These are phyloP conservation scores for Candida corydali DNA, from an alignment of 805 yeast genomes.

Conservation along the genomic window DNA sequence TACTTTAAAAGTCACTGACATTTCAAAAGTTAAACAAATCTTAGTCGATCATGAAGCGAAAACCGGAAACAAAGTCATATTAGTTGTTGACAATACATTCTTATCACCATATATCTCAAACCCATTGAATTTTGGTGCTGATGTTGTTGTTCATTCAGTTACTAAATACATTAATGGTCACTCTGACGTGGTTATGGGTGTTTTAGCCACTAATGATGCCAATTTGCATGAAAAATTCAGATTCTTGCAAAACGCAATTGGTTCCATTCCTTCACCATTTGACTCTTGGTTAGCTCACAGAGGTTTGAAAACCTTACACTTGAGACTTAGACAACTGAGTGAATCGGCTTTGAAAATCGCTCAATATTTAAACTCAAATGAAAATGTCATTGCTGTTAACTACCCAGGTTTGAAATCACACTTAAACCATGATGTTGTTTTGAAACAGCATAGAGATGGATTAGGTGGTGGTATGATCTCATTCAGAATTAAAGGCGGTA, in stretches of 20 bases:
- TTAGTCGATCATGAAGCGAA: slow-evolving; percentile 43
- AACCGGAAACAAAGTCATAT: slow-evolving; percentile 48
- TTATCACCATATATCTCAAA: slow-evolving; percentile 82
- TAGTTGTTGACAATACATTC: slow-evolving; percentile 87
- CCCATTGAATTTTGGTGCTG: slow-evolving; percentile 82
- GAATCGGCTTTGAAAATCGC: slow-evolving; percentile 66
- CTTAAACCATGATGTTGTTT: slow-evolving; percentile 57
- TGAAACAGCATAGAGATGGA: slow-evolving; percentile 74
- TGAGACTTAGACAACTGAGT: slow-evolving; percentile 71
- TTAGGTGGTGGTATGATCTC: slow-evolving; percentile 93
- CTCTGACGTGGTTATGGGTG: slow-evolving; percentile 87
- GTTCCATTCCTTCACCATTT: slow-evolving; percentile 86
- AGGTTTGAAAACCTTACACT: slow-evolving; percentile 82
- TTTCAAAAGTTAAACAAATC: slow-evolving; percentile 53
- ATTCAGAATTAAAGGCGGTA: slow-evolving; percentile 81
- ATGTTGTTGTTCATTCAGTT: slow-evolving; percentile 82
- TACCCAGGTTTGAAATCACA: slow-evolving; percentile 79
- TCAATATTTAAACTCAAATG: slow-evolving; percentile 49
- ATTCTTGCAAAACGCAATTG: slow-evolving; percentile 83
- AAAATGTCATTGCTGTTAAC: slow-evolving; percentile 61
- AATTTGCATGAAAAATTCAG: slow-evolving; percentile 58
- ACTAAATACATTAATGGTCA: slow-evolving; percentile 91
- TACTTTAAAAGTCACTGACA: slow-evolving; percentile 75
- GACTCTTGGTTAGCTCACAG: slow-evolving; percentile 93
- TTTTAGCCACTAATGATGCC: slow-evolving; percentile 65